Evolutionary conservation across 2,329 filamentous ascomycete species (phyloP).

Genomic region (Monosporascus sp.): DNA sequence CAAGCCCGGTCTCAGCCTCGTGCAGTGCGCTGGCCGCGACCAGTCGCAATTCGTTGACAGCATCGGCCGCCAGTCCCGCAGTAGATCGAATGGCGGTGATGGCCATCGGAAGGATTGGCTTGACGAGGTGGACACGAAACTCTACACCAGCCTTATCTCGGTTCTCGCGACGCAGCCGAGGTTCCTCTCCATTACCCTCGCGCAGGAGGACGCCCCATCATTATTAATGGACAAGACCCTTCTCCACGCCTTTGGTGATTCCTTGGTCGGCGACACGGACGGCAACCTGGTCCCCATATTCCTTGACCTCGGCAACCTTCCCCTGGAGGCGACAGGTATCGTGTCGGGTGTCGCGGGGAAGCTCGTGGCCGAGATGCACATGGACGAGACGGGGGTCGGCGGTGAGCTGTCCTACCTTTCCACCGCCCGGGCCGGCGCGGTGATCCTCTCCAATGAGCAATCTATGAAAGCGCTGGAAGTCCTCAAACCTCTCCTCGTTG

Average conservation of each 20-base stretch:
- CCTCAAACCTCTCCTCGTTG: conserved; percentile 47
- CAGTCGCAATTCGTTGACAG: conserved; percentile 35
- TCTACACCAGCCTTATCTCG: conserved; percentile 58
- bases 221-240: conserved; percentile 66
- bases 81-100: conserved; percentile 23
- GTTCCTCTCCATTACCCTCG: conserved; percentile 70
- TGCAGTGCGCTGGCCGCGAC: conserved; percentile 72
- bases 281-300: conserved; percentile 79
- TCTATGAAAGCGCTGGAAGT: conserved; percentile 68
- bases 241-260: conserved; percentile 61
- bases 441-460: conserved; percentile 75
- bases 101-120: conserved; percentile 41
- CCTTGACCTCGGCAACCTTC: conserved; percentile 73
- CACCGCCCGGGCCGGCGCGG: conserved; percentile 81
- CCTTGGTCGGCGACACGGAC: conserved; percentile 69
- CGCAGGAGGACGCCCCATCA: conserved; percentile 68
- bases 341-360: conserved; percentile 88
- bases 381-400: conserved; percentile 33
- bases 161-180: conserved; percentile 56
- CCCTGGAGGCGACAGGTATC: conserved; percentile 86
- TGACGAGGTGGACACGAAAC: conserved; percentile 55
- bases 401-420: conserved; percentile 87
- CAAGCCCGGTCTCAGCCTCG: conserved; percentile 61
- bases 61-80: conserved; percentile 24
- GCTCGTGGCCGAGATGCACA: conserved; percentile 66